A percentile compares a stretch with the other conserved stretches of the same genome.
Evolutionary conservation across 371 early-diverging fungal species (phyloP).

Genomic region (Mortierella sp.): DNA sequence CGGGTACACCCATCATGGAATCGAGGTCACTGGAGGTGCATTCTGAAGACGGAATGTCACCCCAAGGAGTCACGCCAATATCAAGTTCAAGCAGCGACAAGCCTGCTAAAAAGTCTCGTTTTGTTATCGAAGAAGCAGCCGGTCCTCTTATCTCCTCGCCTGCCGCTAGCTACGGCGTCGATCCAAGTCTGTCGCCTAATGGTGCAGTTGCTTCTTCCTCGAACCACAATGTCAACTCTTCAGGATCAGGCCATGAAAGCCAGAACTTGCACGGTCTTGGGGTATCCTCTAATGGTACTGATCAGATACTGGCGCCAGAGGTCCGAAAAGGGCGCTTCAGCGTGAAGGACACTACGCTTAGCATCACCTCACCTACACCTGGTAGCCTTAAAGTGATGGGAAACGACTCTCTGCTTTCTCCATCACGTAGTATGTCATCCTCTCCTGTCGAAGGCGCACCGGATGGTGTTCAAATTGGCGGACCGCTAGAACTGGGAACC

Average conservation of each 20-base stretch:
- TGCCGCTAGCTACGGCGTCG: constrained; percentile 16
- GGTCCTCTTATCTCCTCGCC: constrained; percentile 2
- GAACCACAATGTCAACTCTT: constrained; percentile 1
- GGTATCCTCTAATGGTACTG: constrained; percentile 16
- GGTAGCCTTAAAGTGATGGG: constrained; percentile 11
- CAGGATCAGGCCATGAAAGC: neutral
- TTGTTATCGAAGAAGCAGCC: constrained; percentile 61
- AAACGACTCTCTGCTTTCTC: constrained; percentile 34
- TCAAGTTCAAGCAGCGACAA: constrained; percentile 26
- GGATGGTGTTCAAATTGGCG: constrained; percentile 33
- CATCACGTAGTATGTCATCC: constrained; percentile 34
- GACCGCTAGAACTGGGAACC: constrained; percentile 16
- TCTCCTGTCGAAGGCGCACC: constrained; percentile 33
- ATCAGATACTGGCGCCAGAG: constrained; percentile 12
- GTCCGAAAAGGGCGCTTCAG: constrained; percentile 48
- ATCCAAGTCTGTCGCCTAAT: constrained; percentile 19
- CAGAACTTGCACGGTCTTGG: constrained; percentile 44
- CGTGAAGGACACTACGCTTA: constrained; percentile 41
- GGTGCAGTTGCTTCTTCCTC: constrained; percentile 17
- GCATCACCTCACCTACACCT: constrained; percentile 34
- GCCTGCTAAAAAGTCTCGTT: constrained; percentile 60
- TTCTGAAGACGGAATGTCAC: constrained; percentile 18
- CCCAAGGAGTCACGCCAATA: constrained; percentile 10
- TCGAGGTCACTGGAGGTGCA: constrained; percentile 12
- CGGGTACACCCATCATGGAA: constrained; percentile 20